Base-by-base conservation (phyloP, 2,329 filamentous ascomycete genomes). In the Monilinia laxa region DNA sequence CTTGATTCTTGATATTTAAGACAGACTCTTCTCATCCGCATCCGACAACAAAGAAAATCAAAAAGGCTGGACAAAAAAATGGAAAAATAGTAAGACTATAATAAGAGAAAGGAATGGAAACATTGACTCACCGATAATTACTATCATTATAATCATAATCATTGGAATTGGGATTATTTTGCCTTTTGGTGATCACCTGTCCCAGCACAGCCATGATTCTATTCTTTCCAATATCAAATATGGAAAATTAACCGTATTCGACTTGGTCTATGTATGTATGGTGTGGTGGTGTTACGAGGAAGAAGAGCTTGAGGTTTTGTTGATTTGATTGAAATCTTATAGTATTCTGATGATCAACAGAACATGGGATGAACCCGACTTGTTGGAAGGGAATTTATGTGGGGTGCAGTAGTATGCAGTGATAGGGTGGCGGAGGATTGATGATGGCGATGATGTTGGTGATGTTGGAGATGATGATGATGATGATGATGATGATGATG, bases 181-280 rank as follows among this genome's bases (percentile, higher is more conserved):
- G 57, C 59, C 59, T 62, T 47, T 62, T 53, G 59, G 59, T 47
- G 25, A 62, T 53, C 31, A 40, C 6, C 16, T 51, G 28, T 14
- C 11, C 6, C 2, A 53, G 38, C 59, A 62, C 31, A 40, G 59
- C 59, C 59, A 62, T 62, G 45, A 38, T 31, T 16, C 18, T 57
- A 18, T 12, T 38, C 23, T 38, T 52, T 18, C 20, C 14, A 25
- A 52, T 38, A 12, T 51, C 55, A 10, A 25, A 58, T 45, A n/a
- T 58, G 55, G 38, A 45, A 45, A 45, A 45, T 45, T 16, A 42
- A 42, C 4, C n/a, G 35, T 42, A 7, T 57, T 62, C 47, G 25
- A 40, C 40, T 59, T 31, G 45, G 23, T 49, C 51, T 35, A 18
- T 35, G 31, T 35, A 35, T 35, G 31, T 35, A 35, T 35, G 31